Base-by-base conservation (phyloP, 176 grass and related monocot species). In the Hordeum marinum region DNA sequence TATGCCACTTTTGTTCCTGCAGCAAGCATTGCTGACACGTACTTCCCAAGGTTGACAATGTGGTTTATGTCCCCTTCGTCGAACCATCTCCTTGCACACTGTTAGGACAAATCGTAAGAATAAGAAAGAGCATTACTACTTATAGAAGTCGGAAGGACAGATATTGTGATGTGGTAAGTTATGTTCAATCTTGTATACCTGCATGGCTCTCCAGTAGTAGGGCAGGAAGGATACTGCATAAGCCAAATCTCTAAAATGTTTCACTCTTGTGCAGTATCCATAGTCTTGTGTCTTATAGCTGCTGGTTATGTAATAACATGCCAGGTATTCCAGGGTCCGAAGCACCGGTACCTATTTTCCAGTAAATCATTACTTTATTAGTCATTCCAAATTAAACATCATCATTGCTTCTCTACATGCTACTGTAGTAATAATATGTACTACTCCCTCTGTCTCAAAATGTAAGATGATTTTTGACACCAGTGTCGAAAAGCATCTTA, bases 181-280 rank as follows among this genome's bases (percentile, higher is more conserved):
- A 68, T 68, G 41, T 63, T 76, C 21, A 61, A 52, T 76, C 72
- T 42, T 76, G 18, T 75, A 73, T 73, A 98, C 93, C 96, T 98
- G 96, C 93, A 99, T 99, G 43, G 93, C 96, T 89, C 93, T 96
- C 93, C 93, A 99, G 80, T 99, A 99, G 82, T 99, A 99, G 6
- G 96, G 96, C 35, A 99, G 84, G 82, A 99, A 96, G 80, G 96
- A 99, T 77, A 99, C 90, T 63, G 96, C 89, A 91, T 96, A 99
- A 62, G 96, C 86, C 72, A 99, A 84, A 27, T 99, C 96, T 68
- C 90, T 90, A 89, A 92, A 99, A 77, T 99, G 88, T 58, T 99
- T 96, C 46, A 89, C 88, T 86, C 96, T 91, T 83, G 91, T 96
- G 91, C 96, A 99, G 76, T 94, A 94, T 32, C 96, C 94, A 82